These are phyloP conservation scores for Populus hybrid DNA, from an alignment of 441 rosid genomes.

Conservation along the genomic window DNA sequence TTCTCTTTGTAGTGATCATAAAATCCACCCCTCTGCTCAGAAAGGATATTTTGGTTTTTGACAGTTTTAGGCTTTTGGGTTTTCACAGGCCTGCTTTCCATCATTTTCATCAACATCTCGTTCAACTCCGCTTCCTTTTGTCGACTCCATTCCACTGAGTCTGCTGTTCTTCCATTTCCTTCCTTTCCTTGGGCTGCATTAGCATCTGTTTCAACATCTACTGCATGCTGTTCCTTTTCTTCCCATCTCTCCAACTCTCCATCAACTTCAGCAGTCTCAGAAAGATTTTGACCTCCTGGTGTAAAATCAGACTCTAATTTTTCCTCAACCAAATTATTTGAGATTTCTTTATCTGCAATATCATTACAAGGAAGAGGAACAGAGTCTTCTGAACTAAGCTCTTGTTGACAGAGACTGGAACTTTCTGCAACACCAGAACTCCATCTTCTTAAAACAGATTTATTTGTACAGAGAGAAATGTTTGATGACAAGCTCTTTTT, in stretches of 20 bases:
- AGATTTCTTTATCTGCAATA: conserved; percentile 22
- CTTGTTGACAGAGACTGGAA: conserved; percentile 35
- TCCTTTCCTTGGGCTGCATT: conserved; percentile 27
- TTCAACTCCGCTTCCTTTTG: conserved; percentile 56
- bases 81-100: conserved; percentile 32
- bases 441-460: conserved; percentile 69
- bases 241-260: conserved; percentile 26
- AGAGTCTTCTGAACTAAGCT: conserved; percentile 27
- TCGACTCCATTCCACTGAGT: conserved; percentile 46
- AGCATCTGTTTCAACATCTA: conserved; percentile 23
- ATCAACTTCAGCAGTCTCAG: conserved; percentile 29
- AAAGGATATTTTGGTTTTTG: conserved; percentile 24
- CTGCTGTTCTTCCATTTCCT: conserved; percentile 25
- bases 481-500: conserved; percentile 35
- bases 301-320: conserved; percentile 29
- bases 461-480: conserved; percentile 35
- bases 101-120: conserved; percentile 48
- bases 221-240: conserved; percentile 21
- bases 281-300: conserved; percentile 16
- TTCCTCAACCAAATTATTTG: conserved; percentile 24
- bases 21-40: conserved; percentile 54
- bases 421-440: conserved; percentile 51
- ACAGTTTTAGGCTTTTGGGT: conserved; percentile 23
- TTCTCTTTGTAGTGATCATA: conserved; percentile 57
- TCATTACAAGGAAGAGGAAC: conserved; percentile 26